A percentile compares a stretch with the other conserved stretches of the same genome.
phyloP scores from a whole-genome alignment of 768 basidiomycete genomes.

The Termitomyces eurrhizus region DNA sequence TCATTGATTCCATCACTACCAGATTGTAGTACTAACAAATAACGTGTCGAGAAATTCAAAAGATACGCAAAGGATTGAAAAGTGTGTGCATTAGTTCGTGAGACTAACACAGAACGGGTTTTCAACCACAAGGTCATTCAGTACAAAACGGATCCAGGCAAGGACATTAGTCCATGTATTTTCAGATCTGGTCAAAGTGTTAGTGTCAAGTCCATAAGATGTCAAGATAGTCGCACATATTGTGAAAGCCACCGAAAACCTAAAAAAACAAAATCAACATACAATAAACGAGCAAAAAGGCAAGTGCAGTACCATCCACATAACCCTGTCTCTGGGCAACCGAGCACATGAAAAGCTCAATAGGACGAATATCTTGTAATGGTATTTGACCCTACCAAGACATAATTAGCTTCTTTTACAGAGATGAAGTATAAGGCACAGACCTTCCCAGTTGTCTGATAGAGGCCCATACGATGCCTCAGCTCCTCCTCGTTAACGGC shows the following conservation, averaged over 20 bases:
- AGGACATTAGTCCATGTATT: background rate
- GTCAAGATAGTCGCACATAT: conserved; percentile 63
- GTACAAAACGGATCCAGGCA: background rate
- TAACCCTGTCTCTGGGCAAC: conserved; percentile 98
- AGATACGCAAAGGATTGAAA: background rate
- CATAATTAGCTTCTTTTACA: background rate
- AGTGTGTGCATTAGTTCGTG: background rate
- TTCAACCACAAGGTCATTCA: background rate
- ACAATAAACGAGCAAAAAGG: background rate
- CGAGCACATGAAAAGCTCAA: conserved; percentile 99
- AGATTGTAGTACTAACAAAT: background rate
- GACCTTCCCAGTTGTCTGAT: conserved; percentile 99
- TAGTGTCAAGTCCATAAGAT: background rate
- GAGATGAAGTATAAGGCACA: conserved; percentile 13
- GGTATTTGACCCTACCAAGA: conserved; percentile 85
- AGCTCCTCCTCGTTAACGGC: conserved; percentile 98
- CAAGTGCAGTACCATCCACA: conserved; percentile 69
- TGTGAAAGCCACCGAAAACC: conserved; percentile 96
- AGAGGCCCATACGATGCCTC: conserved; percentile 92
- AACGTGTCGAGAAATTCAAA: background rate
- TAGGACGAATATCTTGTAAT: conserved; percentile 92
- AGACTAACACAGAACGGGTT: background rate
- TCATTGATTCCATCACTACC: background rate
- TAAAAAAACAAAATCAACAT: conserved; percentile 21
- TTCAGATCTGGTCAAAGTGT: background rate